phyloP scores from a whole-genome alignment of 1,139 yeast species.

The Kluyveromyces sp. region DNA sequence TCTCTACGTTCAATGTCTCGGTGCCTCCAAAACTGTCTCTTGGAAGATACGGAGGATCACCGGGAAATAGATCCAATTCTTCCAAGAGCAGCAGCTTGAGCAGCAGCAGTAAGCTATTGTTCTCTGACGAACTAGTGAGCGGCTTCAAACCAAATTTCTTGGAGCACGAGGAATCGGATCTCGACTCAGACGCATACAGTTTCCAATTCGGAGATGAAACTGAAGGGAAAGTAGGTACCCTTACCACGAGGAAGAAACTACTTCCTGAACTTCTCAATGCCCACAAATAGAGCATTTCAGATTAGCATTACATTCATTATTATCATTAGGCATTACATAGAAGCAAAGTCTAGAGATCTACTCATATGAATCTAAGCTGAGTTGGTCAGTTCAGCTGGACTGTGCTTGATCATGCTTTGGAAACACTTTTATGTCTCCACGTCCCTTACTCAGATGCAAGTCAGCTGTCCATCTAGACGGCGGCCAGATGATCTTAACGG shows the following conservation, averaged over 20 bases:
- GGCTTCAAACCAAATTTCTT: slow-evolving; percentile 8
- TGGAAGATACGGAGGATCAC: slow-evolving; percentile 8
- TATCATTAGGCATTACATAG: neutral
- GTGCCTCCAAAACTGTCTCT: slow-evolving; percentile 3
- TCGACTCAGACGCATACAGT: slow-evolving; percentile 12
- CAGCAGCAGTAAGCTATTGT: slow-evolving; percentile 14
- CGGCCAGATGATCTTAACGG: slow-evolving; percentile 62
- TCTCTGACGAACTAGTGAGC: slow-evolving; percentile 17
- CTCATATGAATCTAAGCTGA: neutral
- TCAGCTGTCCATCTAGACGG: slow-evolving; percentile 43
- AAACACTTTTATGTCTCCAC: slow-evolving; percentile 17
- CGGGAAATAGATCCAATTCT: slow-evolving; percentile 9
- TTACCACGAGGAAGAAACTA: slow-evolving; percentile 1
- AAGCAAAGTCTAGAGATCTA: neutral
- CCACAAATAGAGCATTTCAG: neutral
- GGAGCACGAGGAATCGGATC: slow-evolving; percentile 9
- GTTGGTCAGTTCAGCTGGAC: neutral
- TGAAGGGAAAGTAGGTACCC: neutral
- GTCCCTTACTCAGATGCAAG: slow-evolving; percentile 21
- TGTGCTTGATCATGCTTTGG: neutral
- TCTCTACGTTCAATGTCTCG: slow-evolving; percentile 11
- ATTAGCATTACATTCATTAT: neutral
- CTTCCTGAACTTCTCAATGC: slow-evolving; percentile 5
- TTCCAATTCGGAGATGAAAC: slow-evolving; percentile 15
- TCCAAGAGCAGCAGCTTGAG: slow-evolving; percentile 14